Evolutionary conservation across 2,329 filamentous ascomycete genomes (phyloP).

Genomic region (Aspergillus candidus): DNA sequence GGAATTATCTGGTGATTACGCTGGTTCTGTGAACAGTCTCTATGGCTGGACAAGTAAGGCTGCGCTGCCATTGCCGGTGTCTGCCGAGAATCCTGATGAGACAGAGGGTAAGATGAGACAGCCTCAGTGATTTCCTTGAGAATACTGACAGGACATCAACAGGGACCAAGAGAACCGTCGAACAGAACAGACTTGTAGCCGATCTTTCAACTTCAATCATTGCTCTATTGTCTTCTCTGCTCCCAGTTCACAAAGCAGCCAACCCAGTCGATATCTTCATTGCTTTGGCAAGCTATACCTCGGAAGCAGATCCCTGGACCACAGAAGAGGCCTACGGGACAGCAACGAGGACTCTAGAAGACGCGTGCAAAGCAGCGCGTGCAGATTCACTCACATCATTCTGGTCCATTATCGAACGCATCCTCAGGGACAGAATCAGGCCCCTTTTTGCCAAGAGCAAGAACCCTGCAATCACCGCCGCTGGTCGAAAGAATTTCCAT

Average conservation of each 20-base stretch:
- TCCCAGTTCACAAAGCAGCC: constrained; percentile 16
- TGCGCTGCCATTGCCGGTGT: constrained; percentile 29
- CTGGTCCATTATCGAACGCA: constrained; percentile 13
- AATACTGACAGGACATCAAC: background rate
- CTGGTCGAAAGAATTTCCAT: constrained; percentile 41
- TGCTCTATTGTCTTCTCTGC: constrained; percentile 11
- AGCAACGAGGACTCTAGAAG: constrained; percentile 15
- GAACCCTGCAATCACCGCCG: constrained; percentile 38
- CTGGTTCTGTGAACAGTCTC: constrained; percentile 19
- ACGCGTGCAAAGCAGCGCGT: constrained; percentile 4
- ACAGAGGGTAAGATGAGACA: constrained; percentile 9
- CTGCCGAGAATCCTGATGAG: constrained; percentile 25
- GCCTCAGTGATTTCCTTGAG: background rate
- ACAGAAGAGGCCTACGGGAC: constrained; percentile 17
- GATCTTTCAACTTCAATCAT: constrained; percentile 28
- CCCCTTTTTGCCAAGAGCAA: constrained; percentile 39
- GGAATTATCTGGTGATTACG: constrained; percentile 18
- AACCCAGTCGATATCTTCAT: constrained; percentile 23
- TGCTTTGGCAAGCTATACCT: constrained; percentile 29
- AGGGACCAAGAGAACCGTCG: constrained; percentile 18
- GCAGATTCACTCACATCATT: constrained; percentile 7
- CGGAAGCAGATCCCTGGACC: constrained; percentile 31
- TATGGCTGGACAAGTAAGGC: constrained; percentile 27
- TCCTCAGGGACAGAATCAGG: constrained; percentile 27
- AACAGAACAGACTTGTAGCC: constrained; percentile 20